Evolutionary conservation across 1,284 basidiomycete species (phyloP).

Genomic region (Mycena sp.): DNA sequence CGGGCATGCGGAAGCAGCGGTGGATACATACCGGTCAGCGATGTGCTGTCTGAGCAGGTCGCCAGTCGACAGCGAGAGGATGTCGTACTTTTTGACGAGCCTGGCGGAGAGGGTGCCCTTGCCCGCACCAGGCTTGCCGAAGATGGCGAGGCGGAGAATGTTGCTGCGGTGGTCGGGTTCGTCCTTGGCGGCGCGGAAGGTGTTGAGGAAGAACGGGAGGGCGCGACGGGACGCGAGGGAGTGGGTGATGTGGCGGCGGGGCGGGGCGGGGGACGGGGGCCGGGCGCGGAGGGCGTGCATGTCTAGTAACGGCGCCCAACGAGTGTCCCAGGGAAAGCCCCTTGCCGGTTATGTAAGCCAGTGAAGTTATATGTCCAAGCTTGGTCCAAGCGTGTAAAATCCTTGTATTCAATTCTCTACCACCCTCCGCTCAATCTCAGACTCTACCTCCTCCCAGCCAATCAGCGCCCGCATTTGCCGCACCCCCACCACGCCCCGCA

Average conservation of each 20-base stretch:
- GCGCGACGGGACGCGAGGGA: conserved; percentile 54
- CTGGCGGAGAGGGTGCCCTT: conserved; percentile 82
- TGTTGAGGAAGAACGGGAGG: conserved; percentile 62
- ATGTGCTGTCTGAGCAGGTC: conserved; percentile 86
- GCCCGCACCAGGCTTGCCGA: conserved; percentile 83
- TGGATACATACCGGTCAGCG: conserved; percentile 59
- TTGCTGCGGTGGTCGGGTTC: conserved; percentile 18
- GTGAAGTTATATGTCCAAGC: no score
- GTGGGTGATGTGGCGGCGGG: conserved; percentile 46
- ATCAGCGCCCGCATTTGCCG: conserved; percentile 78
- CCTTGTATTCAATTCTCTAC: no score
- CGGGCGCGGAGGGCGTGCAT: not conserved
- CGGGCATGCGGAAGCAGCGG: not conserved
- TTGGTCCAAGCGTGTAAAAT: no score
- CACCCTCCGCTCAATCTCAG: no score
- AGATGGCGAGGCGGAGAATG: conserved; percentile 79
- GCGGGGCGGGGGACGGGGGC: conserved; percentile 15
- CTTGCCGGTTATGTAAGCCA: no score
- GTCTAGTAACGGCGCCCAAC: no score
- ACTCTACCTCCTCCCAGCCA: conserved; percentile 55
- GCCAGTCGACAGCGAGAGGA: conserved; percentile 80
- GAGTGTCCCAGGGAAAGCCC: no score
- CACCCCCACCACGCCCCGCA: conserved; percentile 81
- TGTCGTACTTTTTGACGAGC: conserved; percentile 80
- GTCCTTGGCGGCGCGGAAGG: conserved; percentile 40